phyloP scores from a whole-genome alignment of 495 filamentous ascomycete species.

The Aspergillus sparsus region DNA sequence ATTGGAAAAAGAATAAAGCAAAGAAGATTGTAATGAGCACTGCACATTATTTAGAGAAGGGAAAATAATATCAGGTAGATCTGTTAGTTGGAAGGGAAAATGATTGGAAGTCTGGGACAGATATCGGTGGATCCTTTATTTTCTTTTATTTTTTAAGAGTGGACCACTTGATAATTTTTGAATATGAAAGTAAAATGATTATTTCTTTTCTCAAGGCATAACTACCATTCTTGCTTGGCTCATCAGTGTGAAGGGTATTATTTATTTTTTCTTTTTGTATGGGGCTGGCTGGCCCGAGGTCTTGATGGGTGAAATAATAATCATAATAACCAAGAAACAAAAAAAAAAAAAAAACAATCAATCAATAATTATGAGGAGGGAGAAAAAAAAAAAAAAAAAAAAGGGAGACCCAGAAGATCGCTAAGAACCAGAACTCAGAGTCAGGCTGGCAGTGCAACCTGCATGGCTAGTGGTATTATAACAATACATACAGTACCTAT shows the following conservation, averaged over 20 bases:
- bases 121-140: constrained; percentile 2
- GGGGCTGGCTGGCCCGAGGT: background rate
- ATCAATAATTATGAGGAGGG: constrained; percentile 5
- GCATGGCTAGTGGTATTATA: constrained; percentile 17
- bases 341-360: constrained; percentile 2
- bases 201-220: background rate
- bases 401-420: constrained; percentile 14
- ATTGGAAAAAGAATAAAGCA: background rate
- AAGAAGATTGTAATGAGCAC: background rate
- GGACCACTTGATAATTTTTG: background rate
- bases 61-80: background rate
- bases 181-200: background rate
- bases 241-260: background rate
- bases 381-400: constrained; percentile 6
- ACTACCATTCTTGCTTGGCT: background rate
- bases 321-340: constrained; percentile 6
- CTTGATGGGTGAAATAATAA: background rate
- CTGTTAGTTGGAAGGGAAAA: background rate
- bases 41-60: background rate
- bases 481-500: constrained; percentile 10
- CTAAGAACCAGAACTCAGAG: constrained; percentile 12
- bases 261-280: background rate
- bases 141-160: background rate
- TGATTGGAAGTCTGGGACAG: background rate
- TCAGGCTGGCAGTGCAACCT: constrained; percentile 20